Percentiles rank a stretch among this genome's conserved stretches.
Evolutionary conservation across 768 basidiomycete species (phyloP).

Genomic region (Amanita thiersii): DNA sequence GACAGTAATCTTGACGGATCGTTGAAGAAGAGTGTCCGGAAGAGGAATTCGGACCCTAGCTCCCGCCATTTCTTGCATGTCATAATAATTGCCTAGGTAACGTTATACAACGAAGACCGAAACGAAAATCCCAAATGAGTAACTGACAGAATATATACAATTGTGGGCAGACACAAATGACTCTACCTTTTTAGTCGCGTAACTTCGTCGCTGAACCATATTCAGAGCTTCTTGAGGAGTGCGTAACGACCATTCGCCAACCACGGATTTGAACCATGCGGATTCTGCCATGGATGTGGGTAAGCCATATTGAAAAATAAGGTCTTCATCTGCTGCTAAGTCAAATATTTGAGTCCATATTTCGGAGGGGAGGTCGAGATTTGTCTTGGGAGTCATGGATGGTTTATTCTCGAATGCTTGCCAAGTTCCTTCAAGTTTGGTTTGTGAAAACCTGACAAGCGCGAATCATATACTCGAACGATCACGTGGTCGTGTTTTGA

Average conservation of each 20-base stretch:
- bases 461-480: too few species aligned
- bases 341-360: slow-evolving; percentile 66
- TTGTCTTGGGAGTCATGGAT: slow-evolving; percentile 2
- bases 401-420: too few species aligned
- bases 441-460: too few species aligned
- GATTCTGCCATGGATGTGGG: slow-evolving; percentile 58
- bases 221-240: slow-evolving; percentile 53
- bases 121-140: too few species aligned
- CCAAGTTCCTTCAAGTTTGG: too few species aligned
- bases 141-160: neutral
- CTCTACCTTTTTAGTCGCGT: slow-evolving; percentile 62
- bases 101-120: neutral
- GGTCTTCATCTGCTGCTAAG: slow-evolving; percentile 61
- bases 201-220: slow-evolving; percentile 50
- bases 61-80: slow-evolving; percentile 60
- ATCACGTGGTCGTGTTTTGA: too few species aligned
- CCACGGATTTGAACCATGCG: slow-evolving; percentile 51
- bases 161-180: slow-evolving; percentile 2
- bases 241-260: slow-evolving; percentile 47
- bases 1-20: slow-evolving; percentile 45
- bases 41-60: slow-evolving; percentile 59
- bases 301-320: slow-evolving; percentile 52
- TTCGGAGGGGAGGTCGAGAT: slow-evolving; percentile 51
- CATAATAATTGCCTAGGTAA: slow-evolving; percentile 56
- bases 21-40: slow-evolving; percentile 61